Evolutionary conservation across 805 yeast species (phyloP).

Genomic region (Sugiyamaella valdiviana): DNA sequence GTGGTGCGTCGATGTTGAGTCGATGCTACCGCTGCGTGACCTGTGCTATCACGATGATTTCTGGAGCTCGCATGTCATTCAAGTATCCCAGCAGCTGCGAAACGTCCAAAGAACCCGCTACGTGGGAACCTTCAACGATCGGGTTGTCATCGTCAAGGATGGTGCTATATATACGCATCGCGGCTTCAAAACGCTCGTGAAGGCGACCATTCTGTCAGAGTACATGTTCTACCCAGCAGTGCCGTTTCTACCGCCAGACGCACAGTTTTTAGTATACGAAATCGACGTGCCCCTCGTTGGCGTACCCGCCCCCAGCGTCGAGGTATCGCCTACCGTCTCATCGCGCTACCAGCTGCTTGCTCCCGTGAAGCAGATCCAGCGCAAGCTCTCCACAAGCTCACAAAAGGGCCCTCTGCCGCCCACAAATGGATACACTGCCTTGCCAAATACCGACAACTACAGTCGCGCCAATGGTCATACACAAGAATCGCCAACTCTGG

Average conservation of each 20-base stretch:
- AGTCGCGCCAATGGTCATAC: background rate
- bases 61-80: conserved; percentile 54
- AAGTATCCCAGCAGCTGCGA: conserved; percentile 26
- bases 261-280: conserved; percentile 49
- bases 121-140: conserved; percentile 30
- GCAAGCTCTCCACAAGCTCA: background rate
- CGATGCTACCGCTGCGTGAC: conserved; percentile 41
- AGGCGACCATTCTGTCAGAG: conserved; percentile 40
- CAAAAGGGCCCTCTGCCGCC: conserved; percentile 9
- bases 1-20: conserved; percentile 35
- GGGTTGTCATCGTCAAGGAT: conserved; percentile 50
- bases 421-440: background rate
- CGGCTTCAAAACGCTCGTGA: conserved; percentile 47
- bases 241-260: conserved; percentile 52
- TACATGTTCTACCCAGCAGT: conserved; percentile 50
- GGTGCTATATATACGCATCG: conserved; percentile 49
- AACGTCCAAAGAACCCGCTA: conserved; percentile 24
- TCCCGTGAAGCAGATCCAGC: background rate
- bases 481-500: background rate
- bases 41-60: conserved; percentile 56
- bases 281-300: conserved; percentile 55
- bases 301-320: conserved; percentile 24
- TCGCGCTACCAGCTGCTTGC: conserved; percentile 5
- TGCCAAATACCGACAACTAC: background rate
- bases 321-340: conserved; percentile 17